These are phyloP conservation scores for Ceratocystis destructans DNA, from an alignment of 2,329 filamentous ascomycete genomes.

Conservation along the genomic window DNA sequence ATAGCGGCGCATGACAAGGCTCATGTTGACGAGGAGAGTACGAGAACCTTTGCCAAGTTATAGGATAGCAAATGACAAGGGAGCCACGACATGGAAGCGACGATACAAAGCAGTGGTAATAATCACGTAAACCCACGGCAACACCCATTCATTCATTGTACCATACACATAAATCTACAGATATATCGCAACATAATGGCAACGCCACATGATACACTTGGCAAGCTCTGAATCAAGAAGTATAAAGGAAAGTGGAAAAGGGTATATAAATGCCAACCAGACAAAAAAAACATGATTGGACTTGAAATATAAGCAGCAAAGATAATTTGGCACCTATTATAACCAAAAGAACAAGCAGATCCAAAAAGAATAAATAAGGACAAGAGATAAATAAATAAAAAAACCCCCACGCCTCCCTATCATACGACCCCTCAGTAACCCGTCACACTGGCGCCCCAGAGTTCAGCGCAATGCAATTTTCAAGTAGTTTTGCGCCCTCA, in stretches of 20 bases:
- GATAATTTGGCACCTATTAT: background rate
- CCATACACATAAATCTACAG: too few species aligned
- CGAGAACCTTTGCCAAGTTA: background rate
- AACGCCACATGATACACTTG: background rate
- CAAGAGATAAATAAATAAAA: background rate
- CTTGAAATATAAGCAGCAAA: background rate
- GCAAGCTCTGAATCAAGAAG: background rate
- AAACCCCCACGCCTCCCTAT: background rate
- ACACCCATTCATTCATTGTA: too few species aligned
- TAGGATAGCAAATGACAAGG: background rate
- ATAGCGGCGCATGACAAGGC: constrained; percentile 53
- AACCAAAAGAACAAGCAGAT: background rate
- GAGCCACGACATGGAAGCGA: background rate
- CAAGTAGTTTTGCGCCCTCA: constrained; percentile 68
- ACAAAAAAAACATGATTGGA: background rate
- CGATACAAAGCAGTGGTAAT: too few species aligned
- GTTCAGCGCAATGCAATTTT: constrained; percentile 59
- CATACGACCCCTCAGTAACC: background rate
- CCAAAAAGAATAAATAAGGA: background rate
- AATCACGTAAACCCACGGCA: too few species aligned
- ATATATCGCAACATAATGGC: too few species aligned
- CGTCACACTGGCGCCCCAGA: constrained; percentile 21
- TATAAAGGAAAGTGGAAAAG: background rate
- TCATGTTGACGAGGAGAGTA: constrained; percentile 38
- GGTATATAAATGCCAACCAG: background rate